Conservation (phyloP, 2,329 filamentous ascomycete species). For the Monilinia vaccinii-corymbosi region DNA sequence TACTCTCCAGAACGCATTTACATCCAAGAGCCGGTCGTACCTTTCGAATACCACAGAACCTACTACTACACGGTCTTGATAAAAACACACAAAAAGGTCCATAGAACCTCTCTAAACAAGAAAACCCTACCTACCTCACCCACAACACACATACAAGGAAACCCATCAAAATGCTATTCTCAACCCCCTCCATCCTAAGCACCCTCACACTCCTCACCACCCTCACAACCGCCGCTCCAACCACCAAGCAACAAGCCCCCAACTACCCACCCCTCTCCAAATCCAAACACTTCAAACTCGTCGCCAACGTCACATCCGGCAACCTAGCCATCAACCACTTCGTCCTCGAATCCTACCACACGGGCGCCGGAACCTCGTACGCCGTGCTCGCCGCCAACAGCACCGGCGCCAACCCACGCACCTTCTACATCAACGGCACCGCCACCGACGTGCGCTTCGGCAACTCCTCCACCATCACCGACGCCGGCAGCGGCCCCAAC, state of each 20-base stretch:
- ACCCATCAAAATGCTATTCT: slow-evolving; percentile 11
- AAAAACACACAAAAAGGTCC: neutral
- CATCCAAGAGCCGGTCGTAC: neutral
- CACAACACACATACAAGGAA: neutral
- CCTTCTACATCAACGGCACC: slow-evolving; percentile 44
- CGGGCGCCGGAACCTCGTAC: slow-evolving; percentile 34
- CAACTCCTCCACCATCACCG: slow-evolving; percentile 33
- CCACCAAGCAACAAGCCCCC: slow-evolving; percentile 9
- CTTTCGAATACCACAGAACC: neutral
- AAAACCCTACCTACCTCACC: neutral
- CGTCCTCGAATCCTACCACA: slow-evolving; percentile 35
- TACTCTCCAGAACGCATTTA: neutral
- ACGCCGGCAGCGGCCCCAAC: slow-evolving; percentile 28
- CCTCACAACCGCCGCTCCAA: slow-evolving; percentile 14
- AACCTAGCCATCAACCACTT: slow-evolving; percentile 34
- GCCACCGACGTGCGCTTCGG: slow-evolving; percentile 28
- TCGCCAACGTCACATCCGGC: slow-evolving; percentile 36
- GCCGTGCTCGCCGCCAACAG: slow-evolving; percentile 30
- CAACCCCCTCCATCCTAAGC: slow-evolving; percentile 2
- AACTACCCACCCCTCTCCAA: slow-evolving; percentile 13
- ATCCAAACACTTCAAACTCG: slow-evolving; percentile 31
- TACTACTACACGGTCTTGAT: neutral
- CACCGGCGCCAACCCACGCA: slow-evolving; percentile 18
- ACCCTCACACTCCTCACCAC: slow-evolving; percentile 11
- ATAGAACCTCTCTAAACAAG: neutral